These are phyloP conservation scores for Aphanomyces cochlioides DNA, from an alignment of 352 stramenopile species.

Conservation along the genomic window DNA sequence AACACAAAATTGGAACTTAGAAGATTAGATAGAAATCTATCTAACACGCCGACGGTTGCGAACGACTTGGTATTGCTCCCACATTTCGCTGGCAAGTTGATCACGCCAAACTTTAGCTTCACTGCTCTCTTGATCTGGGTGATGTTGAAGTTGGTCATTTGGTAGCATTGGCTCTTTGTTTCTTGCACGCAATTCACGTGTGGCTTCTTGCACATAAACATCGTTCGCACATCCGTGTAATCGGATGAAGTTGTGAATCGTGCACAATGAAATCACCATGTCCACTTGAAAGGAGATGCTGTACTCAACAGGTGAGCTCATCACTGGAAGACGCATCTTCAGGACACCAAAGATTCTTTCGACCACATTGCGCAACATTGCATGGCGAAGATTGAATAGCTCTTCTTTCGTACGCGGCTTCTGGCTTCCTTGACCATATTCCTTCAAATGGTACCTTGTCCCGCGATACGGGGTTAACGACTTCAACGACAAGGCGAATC, in stretches of 20 bases:
- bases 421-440: slow-evolving; percentile 18
- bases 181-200: not conserved
- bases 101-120: slow-evolving; percentile 9
- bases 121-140: not conserved
- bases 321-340: not conserved
- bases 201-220: slow-evolving; percentile 1
- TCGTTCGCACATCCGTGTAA: not conserved
- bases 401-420: slow-evolving; percentile 28
- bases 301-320: not conserved
- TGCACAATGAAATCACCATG: not conserved
- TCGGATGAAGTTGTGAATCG: slow-evolving; percentile 1
- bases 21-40: not conserved
- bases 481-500: not conserved
- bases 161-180: no score
- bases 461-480: not conserved
- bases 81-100: slow-evolving; percentile 2
- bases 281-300: not conserved
- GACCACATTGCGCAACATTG: slow-evolving; percentile 28
- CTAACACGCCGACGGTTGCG: not conserved
- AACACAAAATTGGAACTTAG: not conserved
- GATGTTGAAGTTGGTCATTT: not conserved
- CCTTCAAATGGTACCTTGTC: slow-evolving; percentile 32
- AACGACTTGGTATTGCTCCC: not conserved
- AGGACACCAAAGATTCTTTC: slow-evolving; percentile 27
- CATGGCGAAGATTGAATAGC: slow-evolving; percentile 29